Conservation (phyloP, 1,284 basidiomycete genomes). For the Phellopilus nigrolimitatus region DNA sequence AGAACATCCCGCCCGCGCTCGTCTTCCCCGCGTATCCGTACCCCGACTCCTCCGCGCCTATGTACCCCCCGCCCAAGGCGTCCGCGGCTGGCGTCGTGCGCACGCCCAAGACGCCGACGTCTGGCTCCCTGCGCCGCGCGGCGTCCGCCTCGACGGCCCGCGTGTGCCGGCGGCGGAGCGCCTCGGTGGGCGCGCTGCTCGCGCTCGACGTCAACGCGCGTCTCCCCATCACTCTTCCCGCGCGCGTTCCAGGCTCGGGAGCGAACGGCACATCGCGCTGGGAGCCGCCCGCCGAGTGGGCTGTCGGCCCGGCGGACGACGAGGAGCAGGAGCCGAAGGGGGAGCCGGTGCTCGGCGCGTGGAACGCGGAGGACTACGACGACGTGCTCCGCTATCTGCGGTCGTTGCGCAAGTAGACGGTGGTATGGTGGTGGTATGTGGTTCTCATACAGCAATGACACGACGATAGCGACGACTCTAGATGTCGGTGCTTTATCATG, state of each 20-base stretch:
- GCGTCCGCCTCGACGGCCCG: neutral
- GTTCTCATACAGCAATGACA: neutral
- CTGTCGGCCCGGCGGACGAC: slow-evolving; percentile 6
- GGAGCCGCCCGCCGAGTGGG: slow-evolving; percentile 17
- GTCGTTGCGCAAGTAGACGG: slow-evolving; percentile 1
- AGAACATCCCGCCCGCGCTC: slow-evolving; percentile 49
- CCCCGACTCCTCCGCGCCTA: neutral
- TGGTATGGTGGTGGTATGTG: neutral
- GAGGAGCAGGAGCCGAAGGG: slow-evolving; percentile 6
- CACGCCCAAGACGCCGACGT: neutral
- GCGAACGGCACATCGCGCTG: slow-evolving; percentile 12
- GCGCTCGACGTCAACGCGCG: neutral
- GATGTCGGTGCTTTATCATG: neutral
- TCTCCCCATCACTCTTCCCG: neutral
- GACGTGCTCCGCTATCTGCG: slow-evolving; percentile 8
- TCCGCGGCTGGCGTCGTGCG: neutral
- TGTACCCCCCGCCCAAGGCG: neutral
- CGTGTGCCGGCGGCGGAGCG: slow-evolving; percentile 2
- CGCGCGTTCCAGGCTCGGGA: neutral
- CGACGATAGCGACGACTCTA: neutral
- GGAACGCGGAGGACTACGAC: slow-evolving; percentile 14
- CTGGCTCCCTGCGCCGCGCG: neutral
- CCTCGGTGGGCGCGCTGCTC: neutral
- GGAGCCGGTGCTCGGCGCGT: neutral
- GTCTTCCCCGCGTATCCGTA: slow-evolving; percentile 32